Percentiles rank a stretch among this genome's conserved stretches.
Conservation (phyloP, 2,329 filamentous ascomycete genomes). For the Penicillium brevicompactum region DNA sequence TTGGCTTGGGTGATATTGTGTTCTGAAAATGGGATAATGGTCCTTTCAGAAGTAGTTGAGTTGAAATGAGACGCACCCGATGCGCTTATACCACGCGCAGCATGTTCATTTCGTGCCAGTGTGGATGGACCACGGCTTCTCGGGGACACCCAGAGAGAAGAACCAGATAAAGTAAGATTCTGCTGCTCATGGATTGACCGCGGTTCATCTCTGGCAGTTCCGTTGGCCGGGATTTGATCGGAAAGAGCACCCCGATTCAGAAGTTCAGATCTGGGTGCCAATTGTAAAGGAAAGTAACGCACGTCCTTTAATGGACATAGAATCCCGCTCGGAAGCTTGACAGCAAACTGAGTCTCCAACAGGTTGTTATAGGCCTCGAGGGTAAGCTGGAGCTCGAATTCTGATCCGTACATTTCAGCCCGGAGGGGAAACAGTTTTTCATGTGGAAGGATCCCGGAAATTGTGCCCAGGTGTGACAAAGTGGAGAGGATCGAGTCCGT, state of each 20-base stretch:
- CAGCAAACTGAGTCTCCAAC: background rate
- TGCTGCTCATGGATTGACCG: background rate
- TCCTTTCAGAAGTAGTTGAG: too few species aligned
- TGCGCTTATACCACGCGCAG: background rate
- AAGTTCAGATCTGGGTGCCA: background rate
- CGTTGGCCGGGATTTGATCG: background rate
- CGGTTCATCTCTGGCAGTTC: background rate
- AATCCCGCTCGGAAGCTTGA: background rate
- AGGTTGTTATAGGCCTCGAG: background rate
- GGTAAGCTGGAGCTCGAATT: background rate
- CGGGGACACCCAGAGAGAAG: background rate
- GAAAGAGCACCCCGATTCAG: background rate
- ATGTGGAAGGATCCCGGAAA: background rate
- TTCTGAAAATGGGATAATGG: too few species aligned
- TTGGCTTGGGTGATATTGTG: too few species aligned
- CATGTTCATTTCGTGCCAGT: background rate
- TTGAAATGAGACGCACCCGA: background rate
- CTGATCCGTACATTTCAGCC: background rate
- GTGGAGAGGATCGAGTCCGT: background rate
- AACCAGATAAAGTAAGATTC: background rate
- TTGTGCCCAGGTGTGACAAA: background rate
- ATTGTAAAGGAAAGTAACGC: background rate
- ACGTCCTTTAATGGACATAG: background rate
- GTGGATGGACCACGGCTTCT: background rate
- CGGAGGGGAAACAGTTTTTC: background rate